Base-by-base conservation (phyloP, 2,329 filamentous ascomycete species). In the Elsinoe fawcettii region DNA sequence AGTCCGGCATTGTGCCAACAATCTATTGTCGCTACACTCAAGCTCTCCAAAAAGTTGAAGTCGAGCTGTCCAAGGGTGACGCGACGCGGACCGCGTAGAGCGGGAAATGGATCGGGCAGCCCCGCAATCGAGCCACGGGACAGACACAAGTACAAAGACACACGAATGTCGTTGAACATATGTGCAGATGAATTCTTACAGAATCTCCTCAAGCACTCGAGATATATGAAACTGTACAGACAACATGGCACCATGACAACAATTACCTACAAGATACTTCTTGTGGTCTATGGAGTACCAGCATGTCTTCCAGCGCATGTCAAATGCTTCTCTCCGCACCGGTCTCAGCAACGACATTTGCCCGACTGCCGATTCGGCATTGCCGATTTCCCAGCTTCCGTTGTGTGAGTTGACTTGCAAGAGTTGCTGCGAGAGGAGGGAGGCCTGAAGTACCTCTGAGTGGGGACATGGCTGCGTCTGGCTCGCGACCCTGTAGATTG, bases 1-100 rank as follows among this genome's bases (percentile, higher is more conserved):
- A 85, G 62, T 74, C 66, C 49, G 86, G 81, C 74, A 76, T 76
- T 16, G 12, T 22, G 3, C n/a, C 8, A 14, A n/a, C 12, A 27
- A 18, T 32, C 5, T 12, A 5, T 34, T 59, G 57, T 12, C 14
- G 34, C 14, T 20, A 22, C 43, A 56, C 41, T 11, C 32, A 23
- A 23, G 41, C 41, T 27, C 9, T 12, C 8, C 16, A 23, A 22
- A 51, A 46, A 34, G 20, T 59, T 54, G 39, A 41, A 30, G 23
- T 56, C 16, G 23, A 25, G 41, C 12, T 6, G 41, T 44, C 41
- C 41, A 9, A 53, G 27, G 41, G 54, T 30, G 41, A 39, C 22
- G 32, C 39, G 30, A 27, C 16, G 37, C 27, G 34, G 25, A 44
- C 59, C 60, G 60, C 61, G 60, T 63, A 61, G 60, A 63, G 61